Evolutionary conservation across 2,329 filamentous ascomycete species (phyloP).

Genomic region (Pezizomycotina sp.): DNA sequence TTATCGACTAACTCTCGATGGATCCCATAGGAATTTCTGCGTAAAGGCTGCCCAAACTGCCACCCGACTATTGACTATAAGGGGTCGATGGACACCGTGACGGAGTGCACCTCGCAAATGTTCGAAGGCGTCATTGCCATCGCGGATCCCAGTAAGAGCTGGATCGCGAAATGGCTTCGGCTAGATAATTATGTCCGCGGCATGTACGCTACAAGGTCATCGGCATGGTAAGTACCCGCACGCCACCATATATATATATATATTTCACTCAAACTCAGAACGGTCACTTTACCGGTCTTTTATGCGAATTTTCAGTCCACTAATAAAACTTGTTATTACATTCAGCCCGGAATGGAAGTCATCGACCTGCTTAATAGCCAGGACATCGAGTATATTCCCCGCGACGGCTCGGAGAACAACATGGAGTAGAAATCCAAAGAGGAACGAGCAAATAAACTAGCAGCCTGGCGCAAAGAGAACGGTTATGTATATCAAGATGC

Average conservation of each 20-base stretch:
- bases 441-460: too few species aligned
- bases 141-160: constrained; percentile 64
- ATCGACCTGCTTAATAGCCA: constrained; percentile 45
- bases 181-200: constrained; percentile 75
- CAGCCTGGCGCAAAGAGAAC: too few species aligned
- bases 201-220: constrained; percentile 92
- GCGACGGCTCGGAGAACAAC: constrained; percentile 24
- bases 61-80: constrained; percentile 76
- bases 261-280: not conserved
- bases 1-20: constrained; percentile 7
- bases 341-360: constrained; percentile 48
- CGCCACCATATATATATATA: not conserved
- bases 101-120: constrained; percentile 87
- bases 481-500: too few species aligned
- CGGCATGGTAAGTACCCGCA: constrained; percentile 42
- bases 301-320: not conserved
- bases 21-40: constrained; percentile 54
- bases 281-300: not conserved
- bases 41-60: constrained; percentile 89
- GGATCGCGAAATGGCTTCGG: constrained; percentile 95
- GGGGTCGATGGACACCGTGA: constrained; percentile 61
- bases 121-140: constrained; percentile 86
- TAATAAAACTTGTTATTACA: constrained; percentile 3
- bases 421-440: constrained; percentile 9
- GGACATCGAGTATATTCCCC: constrained; percentile 47